Base-by-base conservation (phyloP, 2,329 filamentous ascomycete genomes). In the Apiospora rasikravindrae region DNA sequence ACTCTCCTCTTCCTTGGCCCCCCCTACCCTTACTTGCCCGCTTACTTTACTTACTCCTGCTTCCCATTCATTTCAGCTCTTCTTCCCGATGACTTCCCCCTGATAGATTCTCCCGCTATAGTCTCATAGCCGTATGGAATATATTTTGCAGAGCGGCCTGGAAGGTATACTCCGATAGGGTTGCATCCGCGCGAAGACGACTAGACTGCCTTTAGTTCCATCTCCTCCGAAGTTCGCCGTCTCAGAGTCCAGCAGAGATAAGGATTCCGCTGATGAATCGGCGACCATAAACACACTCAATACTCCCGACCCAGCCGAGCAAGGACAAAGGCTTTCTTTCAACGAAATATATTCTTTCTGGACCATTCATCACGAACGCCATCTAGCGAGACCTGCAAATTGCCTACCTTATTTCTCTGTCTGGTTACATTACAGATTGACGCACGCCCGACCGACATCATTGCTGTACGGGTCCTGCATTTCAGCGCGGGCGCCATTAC, bases 351-450 rank as follows among this genome's bases (percentile, higher is more conserved):
- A 24, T 57, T 57, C 19, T 64, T 40, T 24, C 26, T 33, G 2
- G 26, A 40, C 33, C 10, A 64, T 40, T 40, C n/a, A 19, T 22
- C 29, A 40, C 57, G 14, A 19, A 3, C 13, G 24, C 11, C 57
- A 40, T 64, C 57, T 33, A n/a, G 33, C 57, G 57, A 37, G 40
- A 40, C 57, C 57, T 40, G 33, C 33, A n/a, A 64, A 40, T 51
- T 51, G 24, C n/a, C 33, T 24, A 51, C 47, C 19, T n/a, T 22
- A 22, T 47, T 37, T 40, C 24, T 64, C 11, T 2, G 57, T n/a
- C 57, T 64, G 57, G 57, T 64, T 64, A 64, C 57, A 64, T 64
- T 64, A 64, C 57, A 45, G 66, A 68, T 68, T 40, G 66, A 68
- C 40, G 40, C 66, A 68, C 57, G 37, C 57, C 22, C 57, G 57